Conservation (phyloP, 192 early-diverging fungal genomes). For the Coemansia sp. region DNA sequence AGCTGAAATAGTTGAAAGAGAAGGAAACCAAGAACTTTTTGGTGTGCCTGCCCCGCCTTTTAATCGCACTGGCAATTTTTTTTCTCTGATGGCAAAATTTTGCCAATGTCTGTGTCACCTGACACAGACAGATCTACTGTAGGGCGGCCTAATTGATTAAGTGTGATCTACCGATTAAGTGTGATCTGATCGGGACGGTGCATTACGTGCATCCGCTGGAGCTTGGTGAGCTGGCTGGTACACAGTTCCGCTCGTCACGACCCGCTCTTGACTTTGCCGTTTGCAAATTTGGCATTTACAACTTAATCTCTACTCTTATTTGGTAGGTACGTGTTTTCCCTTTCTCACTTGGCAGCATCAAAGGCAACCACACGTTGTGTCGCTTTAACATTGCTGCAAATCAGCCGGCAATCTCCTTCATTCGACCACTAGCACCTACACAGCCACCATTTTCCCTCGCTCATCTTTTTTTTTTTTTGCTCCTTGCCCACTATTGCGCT, state of each 20-base stretch:
- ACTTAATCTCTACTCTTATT: slow-evolving; percentile 1
- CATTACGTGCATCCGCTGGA: neutral
- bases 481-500: neutral
- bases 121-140: slow-evolving; percentile 13
- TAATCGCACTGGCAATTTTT: neutral
- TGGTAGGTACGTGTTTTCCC: slow-evolving; percentile 1
- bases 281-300: neutral
- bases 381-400: too few relatives aligned
- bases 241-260: neutral
- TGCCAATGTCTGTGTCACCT: neutral
- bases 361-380: neutral
- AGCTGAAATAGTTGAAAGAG: slow-evolving; percentile 29
- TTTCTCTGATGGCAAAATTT: neutral
- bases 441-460: too few relatives aligned
- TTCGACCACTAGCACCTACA: neutral
- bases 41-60: neutral
- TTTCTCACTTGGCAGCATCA: neutral
- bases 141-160: slow-evolving; percentile 14
- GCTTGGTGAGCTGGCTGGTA: neutral
- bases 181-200: neutral
- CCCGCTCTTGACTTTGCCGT: neutral
- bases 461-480: neutral
- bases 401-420: neutral
- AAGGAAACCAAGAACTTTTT: slow-evolving; percentile 16
- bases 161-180: neutral